Conservation (phyloP, 1,284 basidiomycete species). For the Sanghuangporus weigelae region DNA sequence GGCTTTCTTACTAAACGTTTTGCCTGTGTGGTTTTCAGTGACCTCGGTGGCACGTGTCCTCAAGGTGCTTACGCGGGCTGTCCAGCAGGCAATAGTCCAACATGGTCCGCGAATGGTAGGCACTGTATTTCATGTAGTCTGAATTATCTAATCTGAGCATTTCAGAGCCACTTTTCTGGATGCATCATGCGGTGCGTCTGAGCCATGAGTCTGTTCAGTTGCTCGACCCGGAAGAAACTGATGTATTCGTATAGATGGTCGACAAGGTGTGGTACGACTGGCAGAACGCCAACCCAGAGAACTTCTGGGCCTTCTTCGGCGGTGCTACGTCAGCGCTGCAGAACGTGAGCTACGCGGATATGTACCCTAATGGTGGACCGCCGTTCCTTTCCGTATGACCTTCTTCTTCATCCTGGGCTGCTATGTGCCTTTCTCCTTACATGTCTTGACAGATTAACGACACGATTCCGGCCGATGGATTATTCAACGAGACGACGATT, state of each 20-base stretch:
- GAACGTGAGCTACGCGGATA: conserved; percentile 22
- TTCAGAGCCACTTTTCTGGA: conserved; percentile 33
- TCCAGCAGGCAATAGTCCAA: conserved; percentile 19
- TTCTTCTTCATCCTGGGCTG: not conserved
- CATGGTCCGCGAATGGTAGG: conserved; percentile 28
- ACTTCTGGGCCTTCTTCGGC: conserved; percentile 28
- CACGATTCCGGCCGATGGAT: conserved; percentile 28
- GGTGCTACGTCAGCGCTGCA: conserved; percentile 28
- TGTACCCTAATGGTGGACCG: conserved; percentile 32
- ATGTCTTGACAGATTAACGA: conserved; percentile 24
- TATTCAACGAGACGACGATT: conserved; percentile 28
- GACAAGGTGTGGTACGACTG: conserved; percentile 37
- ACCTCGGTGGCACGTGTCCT: conserved; percentile 27
- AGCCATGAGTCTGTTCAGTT: not conserved
- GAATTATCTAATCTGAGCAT: not conserved
- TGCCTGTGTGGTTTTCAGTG: conserved; percentile 17
- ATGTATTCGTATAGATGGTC: conserved; percentile 29
- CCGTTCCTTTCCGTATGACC: conserved; percentile 28
- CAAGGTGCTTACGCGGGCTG: conserved; percentile 22
- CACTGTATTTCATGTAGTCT: not conserved
- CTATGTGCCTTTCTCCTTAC: not conserved
- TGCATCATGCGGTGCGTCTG: conserved; percentile 32
- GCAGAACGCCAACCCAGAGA: conserved; percentile 27
- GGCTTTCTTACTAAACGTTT: not conserved
- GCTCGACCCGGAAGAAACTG: not conserved